phyloP scores from a whole-genome alignment of 2,329 filamentous ascomycete species.

The Didymella pinodella region DNA sequence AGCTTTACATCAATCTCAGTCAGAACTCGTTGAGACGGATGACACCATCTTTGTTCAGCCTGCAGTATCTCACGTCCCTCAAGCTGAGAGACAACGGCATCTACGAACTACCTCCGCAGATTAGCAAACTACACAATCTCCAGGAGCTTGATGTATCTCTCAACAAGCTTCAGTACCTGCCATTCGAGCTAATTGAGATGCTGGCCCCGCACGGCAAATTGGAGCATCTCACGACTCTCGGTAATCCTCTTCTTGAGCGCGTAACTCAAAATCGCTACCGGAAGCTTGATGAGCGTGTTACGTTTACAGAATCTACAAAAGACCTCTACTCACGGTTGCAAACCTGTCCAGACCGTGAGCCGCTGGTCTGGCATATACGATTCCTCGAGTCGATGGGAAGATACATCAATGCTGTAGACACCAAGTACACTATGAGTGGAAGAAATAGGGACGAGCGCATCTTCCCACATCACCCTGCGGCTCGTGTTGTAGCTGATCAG shows the following conservation, averaged over 20 bases:
- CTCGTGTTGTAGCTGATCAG: not conserved
- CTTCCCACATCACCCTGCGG: conserved; percentile 25
- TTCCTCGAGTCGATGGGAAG: conserved; percentile 26
- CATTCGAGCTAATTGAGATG: conserved; percentile 37
- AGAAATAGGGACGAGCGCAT: conserved; percentile 7
- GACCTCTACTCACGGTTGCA: conserved; percentile 4
- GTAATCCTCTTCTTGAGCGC: conserved; percentile 27
- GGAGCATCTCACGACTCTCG: conserved; percentile 22
- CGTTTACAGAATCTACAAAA: conserved; percentile 8
- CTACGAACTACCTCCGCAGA: conserved; percentile 38
- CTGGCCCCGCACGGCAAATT: conserved; percentile 28
- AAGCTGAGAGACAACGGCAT: conserved; percentile 37
- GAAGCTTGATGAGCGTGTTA: conserved; percentile 5
- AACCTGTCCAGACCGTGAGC: conserved; percentile 18
- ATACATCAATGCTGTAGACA: conserved; percentile 13
- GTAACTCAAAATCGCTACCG: conserved; percentile 11
- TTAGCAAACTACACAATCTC: conserved; percentile 33
- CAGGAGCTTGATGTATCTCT: conserved; percentile 31
- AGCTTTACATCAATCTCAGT: conserved; percentile 34
- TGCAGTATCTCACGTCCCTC: conserved; percentile 39
- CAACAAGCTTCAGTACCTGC: conserved; percentile 37
- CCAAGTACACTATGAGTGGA: not conserved
- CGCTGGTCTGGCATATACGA: conserved; percentile 27
- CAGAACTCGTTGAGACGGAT: conserved; percentile 34
- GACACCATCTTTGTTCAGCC: conserved; percentile 35